These are phyloP conservation scores for Annulohypoxylon truncatum DNA, from an alignment of 2,329 filamentous ascomycete genomes.

Conservation along the genomic window DNA sequence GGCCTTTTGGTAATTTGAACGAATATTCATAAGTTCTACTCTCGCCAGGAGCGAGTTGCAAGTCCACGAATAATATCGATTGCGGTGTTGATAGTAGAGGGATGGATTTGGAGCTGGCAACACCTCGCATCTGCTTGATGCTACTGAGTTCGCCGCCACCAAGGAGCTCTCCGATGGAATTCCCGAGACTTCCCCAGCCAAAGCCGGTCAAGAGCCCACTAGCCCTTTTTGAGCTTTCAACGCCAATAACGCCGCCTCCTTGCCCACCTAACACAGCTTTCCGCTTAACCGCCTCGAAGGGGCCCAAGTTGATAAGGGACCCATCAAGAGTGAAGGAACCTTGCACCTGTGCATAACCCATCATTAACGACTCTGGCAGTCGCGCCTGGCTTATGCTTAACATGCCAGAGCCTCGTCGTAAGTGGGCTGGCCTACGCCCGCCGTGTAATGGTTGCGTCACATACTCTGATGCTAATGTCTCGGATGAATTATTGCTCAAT, in stretches of 20 bases:
- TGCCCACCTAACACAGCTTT: slow-evolving; percentile 91
- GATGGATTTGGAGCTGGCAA: slow-evolving; percentile 85
- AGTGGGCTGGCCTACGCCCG: slow-evolving; percentile 56
- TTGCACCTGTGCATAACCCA: slow-evolving; percentile 96
- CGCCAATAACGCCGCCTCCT: slow-evolving; percentile 84
- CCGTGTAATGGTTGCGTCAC: slow-evolving; percentile 63
- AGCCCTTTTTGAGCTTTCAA: slow-evolving; percentile 78
- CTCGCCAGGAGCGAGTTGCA: slow-evolving; percentile 87
- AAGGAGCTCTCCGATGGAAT: slow-evolving; percentile 88
- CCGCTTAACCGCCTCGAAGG: slow-evolving; percentile 95
- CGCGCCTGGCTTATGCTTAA: slow-evolving; percentile 57
- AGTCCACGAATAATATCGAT: slow-evolving; percentile 93
- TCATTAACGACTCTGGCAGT: slow-evolving; percentile 86
- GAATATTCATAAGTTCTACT: slow-evolving; percentile 88
- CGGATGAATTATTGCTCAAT: slow-evolving; percentile 92
- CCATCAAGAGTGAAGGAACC: slow-evolving; percentile 93
- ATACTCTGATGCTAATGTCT: slow-evolving; percentile 93
- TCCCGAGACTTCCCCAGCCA: slow-evolving; percentile 89
- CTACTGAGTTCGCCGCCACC: slow-evolving; percentile 88
- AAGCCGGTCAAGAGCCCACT: slow-evolving; percentile 85
- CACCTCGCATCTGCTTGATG: slow-evolving; percentile 93
- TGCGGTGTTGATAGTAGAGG: slow-evolving; percentile 95
- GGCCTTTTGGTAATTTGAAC: slow-evolving; percentile 84
- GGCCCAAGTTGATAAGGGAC: slow-evolving; percentile 86
- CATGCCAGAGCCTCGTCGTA: slow-evolving; percentile 61